Base-by-base conservation (phyloP, 2,329 filamentous ascomycete genomes). In the Penicillium capsulatum region DNA sequence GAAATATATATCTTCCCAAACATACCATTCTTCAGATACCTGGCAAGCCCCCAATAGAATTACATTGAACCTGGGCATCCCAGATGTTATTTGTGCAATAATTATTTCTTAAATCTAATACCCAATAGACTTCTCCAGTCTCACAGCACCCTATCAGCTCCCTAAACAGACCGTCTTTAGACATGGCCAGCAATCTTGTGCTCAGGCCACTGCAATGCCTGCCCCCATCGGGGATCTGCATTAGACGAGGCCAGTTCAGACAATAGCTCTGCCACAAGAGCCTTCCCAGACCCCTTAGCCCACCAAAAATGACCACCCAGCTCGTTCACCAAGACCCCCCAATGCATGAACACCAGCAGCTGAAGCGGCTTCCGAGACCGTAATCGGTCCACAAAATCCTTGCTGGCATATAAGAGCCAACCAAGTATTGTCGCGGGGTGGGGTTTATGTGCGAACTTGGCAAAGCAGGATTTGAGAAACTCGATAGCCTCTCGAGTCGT, bases 261-360 rank as follows among this genome's bases (percentile, higher is more conserved):
- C 11, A 39, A 36, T 33, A 52, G 17, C 17, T 52, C 47, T n/a
- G n/a, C n/a, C 3, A 52, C 39, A 6, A 52, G 27, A 13, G 37
- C 37, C 15, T 36, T 36, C 5, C 50, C 51, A 4, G 48, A 40
- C 7, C 44, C 47, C 24, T 37, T 30, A 15, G 50, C 46, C 53
- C 50, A 56, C 53, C 51, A 56, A 11, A 40, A 2, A n/a, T 27
- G 28, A 17, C 26, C 26, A 9, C 47, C 46, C 14, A 53, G 36
- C 11, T 48, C 36, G 19, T 50, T 29, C 27, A 57, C 34, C 14
- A 53, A 16, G 19, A 55, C 49, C 10, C 40, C 50, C 54, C 50
- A 57, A 34, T 57, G 40, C 45, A 53, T 45, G 17, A 52, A 34
- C 9, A 55, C 43, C 17, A 57, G 28, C 29, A 57, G 32, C 7